Conservation (phyloP, 345 rosid species). For the Capsella bursapastoris region DNA sequence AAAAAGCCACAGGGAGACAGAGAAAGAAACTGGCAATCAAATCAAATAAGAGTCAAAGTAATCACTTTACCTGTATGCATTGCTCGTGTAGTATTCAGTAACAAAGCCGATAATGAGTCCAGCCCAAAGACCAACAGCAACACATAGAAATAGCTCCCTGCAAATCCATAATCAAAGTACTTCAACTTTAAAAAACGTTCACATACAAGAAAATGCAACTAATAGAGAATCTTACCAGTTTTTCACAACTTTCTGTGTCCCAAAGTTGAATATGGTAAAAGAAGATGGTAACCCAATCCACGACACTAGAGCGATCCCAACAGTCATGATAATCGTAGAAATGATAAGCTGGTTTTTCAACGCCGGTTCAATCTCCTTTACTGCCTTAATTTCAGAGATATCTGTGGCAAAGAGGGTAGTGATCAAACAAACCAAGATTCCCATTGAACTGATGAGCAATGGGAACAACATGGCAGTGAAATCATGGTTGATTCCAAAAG, state of each 20-base stretch:
- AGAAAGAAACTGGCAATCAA: neutral
- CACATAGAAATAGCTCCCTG: constrained; percentile 73
- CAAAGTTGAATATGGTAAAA: constrained; percentile 72
- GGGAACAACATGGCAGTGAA: constrained; percentile 71
- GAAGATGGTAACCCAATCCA: constrained; percentile 57
- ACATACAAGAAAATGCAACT: neutral
- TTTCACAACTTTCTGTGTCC: constrained; percentile 62
- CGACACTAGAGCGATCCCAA: constrained; percentile 60
- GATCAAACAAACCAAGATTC: constrained; percentile 70
- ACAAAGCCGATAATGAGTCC: constrained; percentile 73
- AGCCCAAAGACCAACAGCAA: constrained; percentile 74
- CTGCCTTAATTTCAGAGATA: constrained; percentile 68
- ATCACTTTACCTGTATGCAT: constrained; percentile 62
- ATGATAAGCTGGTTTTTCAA: constrained; percentile 72
- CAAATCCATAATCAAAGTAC: constrained; percentile 23
- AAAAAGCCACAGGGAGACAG: neutral
- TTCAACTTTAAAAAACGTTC: neutral
- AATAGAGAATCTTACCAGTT: constrained; percentile 52
- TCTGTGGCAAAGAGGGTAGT: constrained; percentile 74
- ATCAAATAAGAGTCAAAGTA: neutral
- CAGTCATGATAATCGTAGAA: constrained; percentile 67
- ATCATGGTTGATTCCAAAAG: constrained; percentile 71
- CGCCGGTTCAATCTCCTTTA: constrained; percentile 67
- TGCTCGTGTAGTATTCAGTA: constrained; percentile 71
- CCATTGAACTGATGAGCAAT: constrained; percentile 62